phyloP scores from a whole-genome alignment of 2,329 filamentous ascomycete species.

The Fusarium marasasianum region DNA sequence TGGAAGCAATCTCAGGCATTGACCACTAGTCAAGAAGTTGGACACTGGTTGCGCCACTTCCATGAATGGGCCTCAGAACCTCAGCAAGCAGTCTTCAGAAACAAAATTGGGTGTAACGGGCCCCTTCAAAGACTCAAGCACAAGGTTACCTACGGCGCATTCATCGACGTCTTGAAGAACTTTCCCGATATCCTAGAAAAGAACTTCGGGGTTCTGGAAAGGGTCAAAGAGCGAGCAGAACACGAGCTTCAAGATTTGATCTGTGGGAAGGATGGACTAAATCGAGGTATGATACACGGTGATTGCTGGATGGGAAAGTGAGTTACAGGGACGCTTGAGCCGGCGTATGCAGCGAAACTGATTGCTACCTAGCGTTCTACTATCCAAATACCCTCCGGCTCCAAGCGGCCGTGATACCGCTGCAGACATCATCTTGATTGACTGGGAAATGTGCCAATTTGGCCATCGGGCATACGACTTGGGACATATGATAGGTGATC shows the following conservation, averaged over 20 bases:
- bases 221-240: not conserved
- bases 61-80: not conserved
- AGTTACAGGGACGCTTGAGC: not conserved
- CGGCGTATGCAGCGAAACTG: fast-evolving
- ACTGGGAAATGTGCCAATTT: not conserved
- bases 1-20: not conserved
- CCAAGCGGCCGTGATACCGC: fast-evolving
- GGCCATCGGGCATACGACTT: not conserved
- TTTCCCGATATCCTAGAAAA: not conserved
- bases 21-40: not conserved
- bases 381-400: not conserved
- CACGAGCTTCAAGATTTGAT: not conserved
- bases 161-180: not conserved
- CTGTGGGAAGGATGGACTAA: not conserved
- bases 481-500: not conserved
- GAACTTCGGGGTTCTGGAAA: not conserved
- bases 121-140: not conserved
- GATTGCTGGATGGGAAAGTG: not conserved
- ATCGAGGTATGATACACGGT: not conserved
- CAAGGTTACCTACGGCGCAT: not conserved
- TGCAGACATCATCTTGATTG: not conserved
- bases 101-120: not conserved
- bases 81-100: not conserved
- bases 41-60: not conserved
- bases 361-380: not conserved